Conservation (phyloP, 2,329 filamentous ascomycete species). For the Setomelanomma holmii region DNA sequence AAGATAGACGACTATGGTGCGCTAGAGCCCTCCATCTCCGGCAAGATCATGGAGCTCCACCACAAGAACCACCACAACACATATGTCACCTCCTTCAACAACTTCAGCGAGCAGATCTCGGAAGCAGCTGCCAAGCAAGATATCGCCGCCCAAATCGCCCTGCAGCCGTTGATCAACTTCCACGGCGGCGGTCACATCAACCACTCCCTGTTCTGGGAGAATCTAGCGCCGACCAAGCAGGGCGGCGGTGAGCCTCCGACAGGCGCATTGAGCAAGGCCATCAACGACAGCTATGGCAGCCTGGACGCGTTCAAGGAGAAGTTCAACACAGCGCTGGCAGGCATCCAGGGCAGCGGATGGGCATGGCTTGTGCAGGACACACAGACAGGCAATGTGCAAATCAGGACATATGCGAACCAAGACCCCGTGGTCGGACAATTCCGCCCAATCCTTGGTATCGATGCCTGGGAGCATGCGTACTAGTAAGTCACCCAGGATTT, state of each 20-base stretch:
- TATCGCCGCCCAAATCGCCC: conserved; percentile 61
- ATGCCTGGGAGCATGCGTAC: conserved; percentile 97
- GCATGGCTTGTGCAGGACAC: conserved; percentile 69
- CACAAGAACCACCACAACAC: conserved; percentile 94
- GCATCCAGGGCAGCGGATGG: conserved; percentile 71
- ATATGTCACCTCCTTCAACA: conserved; percentile 89
- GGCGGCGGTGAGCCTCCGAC: conserved; percentile 70
- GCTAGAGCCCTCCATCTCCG: conserved; percentile 83
- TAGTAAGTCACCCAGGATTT: conserved; percentile 61
- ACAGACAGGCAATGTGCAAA: conserved; percentile 65
- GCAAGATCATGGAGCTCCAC: conserved; percentile 96
- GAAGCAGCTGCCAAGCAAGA: conserved; percentile 60
- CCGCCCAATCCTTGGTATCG: conserved; percentile 83
- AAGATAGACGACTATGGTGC: conserved; percentile 88
- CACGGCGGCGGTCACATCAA: conserved; percentile 73
- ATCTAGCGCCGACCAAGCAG: conserved; percentile 70
- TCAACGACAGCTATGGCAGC: conserved; percentile 66
- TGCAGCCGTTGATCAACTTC: conserved; percentile 69
- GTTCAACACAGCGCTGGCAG: conserved; percentile 69
- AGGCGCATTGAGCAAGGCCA: conserved; percentile 63
- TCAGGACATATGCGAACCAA: conserved; percentile 83
- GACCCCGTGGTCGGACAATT: conserved; percentile 86
- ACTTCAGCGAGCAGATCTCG: conserved; percentile 73
- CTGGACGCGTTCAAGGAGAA: conserved; percentile 67
- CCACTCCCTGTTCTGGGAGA: conserved; percentile 74